Evolutionary conservation across 352 stramenopile species (phyloP), one percentile per base, ranked within the genome.

Genomic region (Pythium brachiatum): DNA sequence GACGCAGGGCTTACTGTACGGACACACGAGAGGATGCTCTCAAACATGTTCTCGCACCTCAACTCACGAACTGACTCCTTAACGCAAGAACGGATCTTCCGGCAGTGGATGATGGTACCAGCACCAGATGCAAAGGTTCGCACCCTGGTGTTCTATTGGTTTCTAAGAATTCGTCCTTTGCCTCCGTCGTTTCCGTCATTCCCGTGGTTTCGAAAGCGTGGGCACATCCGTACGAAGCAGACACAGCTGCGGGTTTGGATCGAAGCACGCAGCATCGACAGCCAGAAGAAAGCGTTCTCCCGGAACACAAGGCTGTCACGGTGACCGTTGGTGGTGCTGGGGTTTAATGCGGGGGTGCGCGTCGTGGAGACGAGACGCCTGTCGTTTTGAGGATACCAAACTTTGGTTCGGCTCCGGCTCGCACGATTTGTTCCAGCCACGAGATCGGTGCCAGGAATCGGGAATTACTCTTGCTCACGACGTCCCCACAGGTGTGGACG

Each of bases 401-500:
- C 34, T 36, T 41, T 39, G 26, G 29, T 46, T 51, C 53, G 43
- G 27, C 38, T 51, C 26, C 21, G 53, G 60, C 60, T 67, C 60
- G 53, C 43, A 47, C 43, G 38, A 67, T 61, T 52, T 23, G 18
- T 57, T 51, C 18, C n/a, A 43, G 57, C 61, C 61, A 68, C 54
- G 53, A 48, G 46, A 58, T 62, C 61, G 31, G 32, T 34, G 51
- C 32, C 12, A 53, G 18, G 20, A 43, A 58, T 52, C 48, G 38
- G 23, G 25, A 21, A 29, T 27, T 57, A 50, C 60, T 41, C 34
- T 41, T 68, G 61, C 61, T 68, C 61, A 68, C 61, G 61, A 51
- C 46, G 46, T 38, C 52, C 43, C 21, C 44, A 25, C 7, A 1
- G 32, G 18, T 31, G 43, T 34, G 32, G 55, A 48, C 29, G 27